phyloP scores from a whole-genome alignment of 2,329 filamentous ascomycete species.

The Amylocarpus encephaloides region DNA sequence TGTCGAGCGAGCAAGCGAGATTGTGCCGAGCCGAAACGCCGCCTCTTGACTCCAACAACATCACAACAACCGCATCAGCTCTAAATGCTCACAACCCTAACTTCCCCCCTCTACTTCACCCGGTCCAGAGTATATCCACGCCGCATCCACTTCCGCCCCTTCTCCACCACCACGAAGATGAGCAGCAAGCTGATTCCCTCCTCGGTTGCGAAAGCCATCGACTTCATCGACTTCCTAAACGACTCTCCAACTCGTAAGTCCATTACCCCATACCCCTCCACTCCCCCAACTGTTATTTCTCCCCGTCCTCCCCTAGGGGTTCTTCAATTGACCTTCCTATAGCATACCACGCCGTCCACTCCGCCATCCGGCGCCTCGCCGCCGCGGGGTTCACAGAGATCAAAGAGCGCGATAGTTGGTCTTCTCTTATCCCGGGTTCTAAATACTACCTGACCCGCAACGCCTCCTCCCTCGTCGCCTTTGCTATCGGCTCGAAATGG shows the following conservation, averaged over 20 bases:
- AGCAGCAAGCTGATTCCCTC: conserved; percentile 18
- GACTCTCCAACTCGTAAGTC: conserved; percentile 82
- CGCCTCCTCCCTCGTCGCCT: conserved; percentile 84
- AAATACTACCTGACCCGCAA: conserved; percentile 97
- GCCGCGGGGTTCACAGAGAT: conserved; percentile 82
- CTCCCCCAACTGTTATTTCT: conserved; percentile 11
- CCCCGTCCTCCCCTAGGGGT: not conserved
- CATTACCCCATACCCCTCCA: conserved; percentile 7
- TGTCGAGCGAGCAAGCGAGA: not conserved
- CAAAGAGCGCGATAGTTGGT: conserved; percentile 87
- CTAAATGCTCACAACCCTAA: not conserved
- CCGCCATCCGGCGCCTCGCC: conserved; percentile 67
- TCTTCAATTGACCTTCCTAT: conserved; percentile 1
- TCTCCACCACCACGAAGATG: conserved; percentile 19
- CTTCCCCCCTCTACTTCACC: not conserved
- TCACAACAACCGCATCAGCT: not conserved
- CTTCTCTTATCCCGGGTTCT: conserved; percentile 72
- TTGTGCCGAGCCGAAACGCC: not conserved
- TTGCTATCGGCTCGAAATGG: conserved; percentile 87
- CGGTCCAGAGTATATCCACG: conserved; percentile 3
- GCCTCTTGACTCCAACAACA: not conserved
- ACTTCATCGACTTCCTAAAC: conserved; percentile 92
- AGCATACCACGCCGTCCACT: conserved; percentile 93
- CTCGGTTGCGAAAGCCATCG: conserved; percentile 37
- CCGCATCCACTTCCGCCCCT: conserved; percentile 9